Evolutionary conservation across 176 grass and related monocot genomes (phyloP), one percentile per base, ranked within the genome.

Genomic region (Otatea glauca): DNA sequence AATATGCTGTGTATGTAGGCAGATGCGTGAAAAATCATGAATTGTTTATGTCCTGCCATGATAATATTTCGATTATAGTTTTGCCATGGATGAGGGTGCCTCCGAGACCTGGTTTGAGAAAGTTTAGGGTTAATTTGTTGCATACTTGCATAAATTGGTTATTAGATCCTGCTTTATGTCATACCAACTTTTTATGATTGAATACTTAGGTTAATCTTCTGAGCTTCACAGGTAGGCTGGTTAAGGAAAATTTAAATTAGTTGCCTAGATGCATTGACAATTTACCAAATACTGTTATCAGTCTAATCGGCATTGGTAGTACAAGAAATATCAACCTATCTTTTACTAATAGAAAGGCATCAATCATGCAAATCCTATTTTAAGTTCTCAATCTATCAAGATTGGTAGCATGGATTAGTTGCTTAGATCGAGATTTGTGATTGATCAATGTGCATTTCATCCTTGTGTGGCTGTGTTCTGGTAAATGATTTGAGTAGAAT

Each of bases 211-310:
- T 29, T 29, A 29, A 29, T 29, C 29, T 29, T 29, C 29, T 29
- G 29, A 29, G 29, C 1, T 29, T 29, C 29, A 29, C 11, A 5
- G 45, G 20, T 41, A 41, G 66, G 20, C 21, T 8, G 15, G 37
- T 58, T 68, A 43, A 44, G n/a, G n/a, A 58, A 56, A 76, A 68
- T 17, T 23, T 24, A 14, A 12, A 76, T 42, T 55, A 68, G n/a
- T 76, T 77, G 43, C 11, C 1, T 0, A 9, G 68, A 74, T 86
- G 29, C 82, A 81, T 80, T 70, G 5, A 81, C 49, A 62, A n/a
- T 75, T 89, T 69, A 17, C 39, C 23, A 23, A 74, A 62, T 24
- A 45, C 8, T 24, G 14, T 65, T 72, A 7, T 5, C 8, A 1
- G 6, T 68, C 50, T 49, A 41, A 69, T 58, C 25, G 7, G 59